Base-by-base conservation (phyloP, 768 basidiomycete genomes). In the Rubroboletus satanas region DNA sequence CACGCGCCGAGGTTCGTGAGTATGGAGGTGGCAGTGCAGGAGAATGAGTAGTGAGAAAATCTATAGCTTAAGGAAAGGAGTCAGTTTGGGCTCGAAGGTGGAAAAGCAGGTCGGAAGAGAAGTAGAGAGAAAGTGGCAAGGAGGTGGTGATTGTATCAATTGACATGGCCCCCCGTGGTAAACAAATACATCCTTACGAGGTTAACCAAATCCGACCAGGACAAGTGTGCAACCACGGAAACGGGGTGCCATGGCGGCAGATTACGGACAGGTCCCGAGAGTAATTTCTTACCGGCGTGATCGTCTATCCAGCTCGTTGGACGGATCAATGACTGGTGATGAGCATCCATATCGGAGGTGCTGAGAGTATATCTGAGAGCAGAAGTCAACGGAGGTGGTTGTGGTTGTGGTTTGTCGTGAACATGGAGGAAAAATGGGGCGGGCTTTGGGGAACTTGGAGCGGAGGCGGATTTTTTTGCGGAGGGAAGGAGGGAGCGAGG, bases 351-450 rank as follows among this genome's bases (percentile, higher is more conserved):
- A 21, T 66, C 64, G 49, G 59, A 61, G 18, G 59, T 53, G 53
- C 65, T 57, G 62, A 65, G 60, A 32, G 51, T 57, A 31, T 65
- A 48, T 47, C 53, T 62, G 54, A 59, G 52, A 2, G 47, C 23
- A 5, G 62, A 46, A 15, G 69, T 73, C 69, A 75, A 67, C 28
- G 71, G 70, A 21, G 76, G 66, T 8, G 76, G 77, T n/a, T 75
- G 66, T 9, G 76, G 77, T 26, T 78, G 69, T 1, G 74, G 72
- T 51, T 77, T 77, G 62, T 76, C 73, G 59, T 62, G 51, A 1
- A 36, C 49, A 55, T 52, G 11, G 12, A 65, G 37, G 33, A 56
- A 64, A 26, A 49, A 44, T 0, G 58, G 33, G 0, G 49, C 35
- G 0, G 60, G 59, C 26, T 36, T 58, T 14, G 66, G 67, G 1